These are phyloP conservation scores for Thecaphora thlaspeos DNA, from an alignment of 1,284 basidiomycete genomes.

Conservation along the genomic window DNA sequence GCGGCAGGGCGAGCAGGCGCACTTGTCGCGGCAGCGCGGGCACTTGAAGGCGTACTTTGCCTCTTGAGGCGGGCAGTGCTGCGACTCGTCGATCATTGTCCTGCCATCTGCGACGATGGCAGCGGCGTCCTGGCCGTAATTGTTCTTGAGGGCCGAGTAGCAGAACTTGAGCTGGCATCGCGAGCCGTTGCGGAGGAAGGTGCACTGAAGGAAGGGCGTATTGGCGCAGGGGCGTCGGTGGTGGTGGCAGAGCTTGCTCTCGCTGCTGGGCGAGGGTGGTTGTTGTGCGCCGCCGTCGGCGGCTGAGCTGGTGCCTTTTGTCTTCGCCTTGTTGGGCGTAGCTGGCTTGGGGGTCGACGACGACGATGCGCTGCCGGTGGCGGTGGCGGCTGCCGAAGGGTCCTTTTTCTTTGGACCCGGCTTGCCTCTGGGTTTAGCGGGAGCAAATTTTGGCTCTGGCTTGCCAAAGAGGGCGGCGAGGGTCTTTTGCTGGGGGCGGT, in stretches of 20 bases:
- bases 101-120: conserved; percentile 28
- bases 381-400: too few relatives aligned
- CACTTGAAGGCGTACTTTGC: conserved; percentile 39
- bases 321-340: too few relatives aligned
- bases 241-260: conserved; percentile 23
- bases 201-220: conserved; percentile 27
- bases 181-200: conserved; percentile 27
- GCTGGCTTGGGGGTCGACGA: too few relatives aligned
- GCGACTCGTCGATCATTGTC: conserved; percentile 25
- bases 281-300: not conserved
- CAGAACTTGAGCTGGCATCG: conserved; percentile 27
- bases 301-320: too few relatives aligned
- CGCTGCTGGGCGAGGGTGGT: not conserved
- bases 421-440: not conserved
- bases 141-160: conserved; percentile 23
- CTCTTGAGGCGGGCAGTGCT: conserved; percentile 28
- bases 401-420: not conserved
- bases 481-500: not conserved
- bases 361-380: too few relatives aligned
- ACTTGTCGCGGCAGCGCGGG: conserved; percentile 26
- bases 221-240: conserved; percentile 24
- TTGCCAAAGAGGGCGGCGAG: not conserved
- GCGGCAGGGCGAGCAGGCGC: conserved; percentile 24
- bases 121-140: conserved; percentile 29
- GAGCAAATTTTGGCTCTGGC: not conserved